Evolutionary conservation across 176 grass and related monocot genomes (phyloP), one percentile per base, ranked within the genome.

Genomic region (Zoysia japonica): DNA sequence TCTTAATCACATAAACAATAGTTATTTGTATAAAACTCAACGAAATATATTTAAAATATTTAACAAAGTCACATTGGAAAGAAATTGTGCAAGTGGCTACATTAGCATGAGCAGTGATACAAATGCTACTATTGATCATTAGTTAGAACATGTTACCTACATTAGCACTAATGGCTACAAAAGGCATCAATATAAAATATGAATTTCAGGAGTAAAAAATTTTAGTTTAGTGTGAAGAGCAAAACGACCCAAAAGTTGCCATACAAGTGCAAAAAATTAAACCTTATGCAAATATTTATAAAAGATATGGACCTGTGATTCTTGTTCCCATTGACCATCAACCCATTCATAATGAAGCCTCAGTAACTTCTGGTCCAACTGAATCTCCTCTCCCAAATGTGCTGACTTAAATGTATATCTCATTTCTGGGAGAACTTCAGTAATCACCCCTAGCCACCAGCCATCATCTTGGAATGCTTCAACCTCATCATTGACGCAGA

Each of bases 361-460:
- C 61, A 97, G 78, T 76, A 52, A 75, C 52, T 82, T 79, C 53
- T 85, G 78, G 42, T 80, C 43, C 63, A 93, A 83, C 70, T 88
- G 54, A 70, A 85, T 86, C 65, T 93, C 88, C 48, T 76, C 81
- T 54, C 78, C 73, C n/a, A 51, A 87, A 77, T 89, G 65, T 70
- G 44, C 28, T 37, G 67, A 75, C 61, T 85, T 83, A 56, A 87
- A 86, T 75, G 75, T 78, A 70, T 87, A 97, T 5, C 37, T 60
- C 60, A 61, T 70, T 20, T 80, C 47, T 5, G 65, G 54, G 75
- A 74, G 72, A 79, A 91, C 60, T 37, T 90, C 83, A 45, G 81
- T 84, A 50, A 97, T 75, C 5, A 82, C 54, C 14, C 88, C 88
- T 47, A 70, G 68, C 84, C 88, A 93, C 91, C 94, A 97, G 59